A percentile compares a stretch with the other conserved stretches of the same genome.
Evolutionary conservation across 23 red algal genomes (phyloP).

Genomic region (Gracilaria domingensis): DNA sequence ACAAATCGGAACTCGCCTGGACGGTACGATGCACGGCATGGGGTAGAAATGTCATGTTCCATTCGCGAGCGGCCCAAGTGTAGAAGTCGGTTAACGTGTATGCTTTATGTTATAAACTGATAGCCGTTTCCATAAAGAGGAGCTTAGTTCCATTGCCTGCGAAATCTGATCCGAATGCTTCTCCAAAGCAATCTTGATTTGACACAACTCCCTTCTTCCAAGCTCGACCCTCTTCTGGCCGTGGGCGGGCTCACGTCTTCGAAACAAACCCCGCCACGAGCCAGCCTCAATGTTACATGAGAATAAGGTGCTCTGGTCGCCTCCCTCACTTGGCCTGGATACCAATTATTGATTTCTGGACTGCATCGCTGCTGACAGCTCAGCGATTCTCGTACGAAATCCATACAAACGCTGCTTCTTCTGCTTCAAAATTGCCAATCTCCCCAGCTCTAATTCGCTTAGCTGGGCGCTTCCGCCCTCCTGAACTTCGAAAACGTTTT

Average conservation of each 20-base stretch:
- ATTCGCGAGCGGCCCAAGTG: not conserved
- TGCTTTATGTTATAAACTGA: slow-evolving; percentile 13
- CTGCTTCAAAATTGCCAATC: slow-evolving; percentile 32
- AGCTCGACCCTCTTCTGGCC: not conserved
- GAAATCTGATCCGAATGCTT: slow-evolving; percentile 59
- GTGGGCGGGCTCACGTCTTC: not conserved
- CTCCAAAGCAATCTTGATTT: slow-evolving; percentile 47
- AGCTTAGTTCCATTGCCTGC: slow-evolving; percentile 54
- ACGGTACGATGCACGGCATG: no score
- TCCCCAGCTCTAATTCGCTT: slow-evolving; percentile 35
- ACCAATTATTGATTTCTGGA: not conserved
- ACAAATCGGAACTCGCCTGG: not conserved
- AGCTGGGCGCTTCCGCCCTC: slow-evolving; percentile 33
- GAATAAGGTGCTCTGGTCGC: not conserved
- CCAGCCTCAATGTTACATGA: not conserved
- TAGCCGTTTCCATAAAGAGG: slow-evolving; percentile 49
- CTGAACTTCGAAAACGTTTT: slow-evolving; percentile 12
- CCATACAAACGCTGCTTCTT: slow-evolving; percentile 30
- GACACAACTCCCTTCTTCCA: slow-evolving; percentile 31
- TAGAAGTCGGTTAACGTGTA: not conserved
- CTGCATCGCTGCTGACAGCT: slow-evolving; percentile 37
- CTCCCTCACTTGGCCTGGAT: not conserved
- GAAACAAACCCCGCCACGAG: not conserved
- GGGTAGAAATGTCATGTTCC: not conserved
- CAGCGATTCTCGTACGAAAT: slow-evolving; percentile 16